These are phyloP conservation scores for Chrysoporthe puriensis DNA, from an alignment of 2,329 filamentous ascomycete species.

Conservation along the genomic window DNA sequence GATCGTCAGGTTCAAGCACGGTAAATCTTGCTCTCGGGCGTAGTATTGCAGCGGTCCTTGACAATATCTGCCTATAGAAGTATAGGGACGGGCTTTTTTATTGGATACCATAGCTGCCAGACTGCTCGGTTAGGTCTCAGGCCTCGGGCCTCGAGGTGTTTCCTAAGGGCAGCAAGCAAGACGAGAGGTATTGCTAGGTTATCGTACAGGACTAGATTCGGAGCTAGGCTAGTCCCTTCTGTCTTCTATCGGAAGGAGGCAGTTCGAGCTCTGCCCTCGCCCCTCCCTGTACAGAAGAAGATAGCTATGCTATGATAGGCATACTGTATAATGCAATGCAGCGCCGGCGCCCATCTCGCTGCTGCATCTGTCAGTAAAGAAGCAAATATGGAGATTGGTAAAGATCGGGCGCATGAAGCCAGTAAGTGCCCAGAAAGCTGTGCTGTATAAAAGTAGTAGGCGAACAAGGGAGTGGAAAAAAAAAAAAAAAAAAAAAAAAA, in stretches of 20 bases:
- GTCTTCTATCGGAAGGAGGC: too few relatives aligned
- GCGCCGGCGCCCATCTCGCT: too few relatives aligned
- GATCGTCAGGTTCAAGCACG: background rate
- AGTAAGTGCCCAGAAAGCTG: too few relatives aligned
- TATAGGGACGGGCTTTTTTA: background rate
- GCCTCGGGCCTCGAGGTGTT: background rate
- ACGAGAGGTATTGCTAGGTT: background rate
- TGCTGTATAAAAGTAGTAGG: too few relatives aligned
- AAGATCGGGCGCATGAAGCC: too few relatives aligned
- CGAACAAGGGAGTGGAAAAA: too few relatives aligned
- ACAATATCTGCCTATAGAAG: background rate
- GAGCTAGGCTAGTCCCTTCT: too few relatives aligned
- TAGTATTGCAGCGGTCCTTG: slow-evolving; percentile 2
- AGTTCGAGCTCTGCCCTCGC: background rate
- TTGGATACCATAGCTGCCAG: background rate
- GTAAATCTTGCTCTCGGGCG: background rate
- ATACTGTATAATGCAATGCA: background rate
- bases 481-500: too few relatives aligned
- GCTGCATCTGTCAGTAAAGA: too few relatives aligned
- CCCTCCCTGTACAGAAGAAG: background rate
- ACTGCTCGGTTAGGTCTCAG: background rate
- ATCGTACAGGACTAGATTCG: background rate
- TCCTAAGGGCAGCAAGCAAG: background rate
- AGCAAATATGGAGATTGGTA: too few relatives aligned
- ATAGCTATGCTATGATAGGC: background rate